phyloP scores from a whole-genome alignment of 192 early-diverging fungal species.

The Ramicandelaber brevisporus region DNA sequence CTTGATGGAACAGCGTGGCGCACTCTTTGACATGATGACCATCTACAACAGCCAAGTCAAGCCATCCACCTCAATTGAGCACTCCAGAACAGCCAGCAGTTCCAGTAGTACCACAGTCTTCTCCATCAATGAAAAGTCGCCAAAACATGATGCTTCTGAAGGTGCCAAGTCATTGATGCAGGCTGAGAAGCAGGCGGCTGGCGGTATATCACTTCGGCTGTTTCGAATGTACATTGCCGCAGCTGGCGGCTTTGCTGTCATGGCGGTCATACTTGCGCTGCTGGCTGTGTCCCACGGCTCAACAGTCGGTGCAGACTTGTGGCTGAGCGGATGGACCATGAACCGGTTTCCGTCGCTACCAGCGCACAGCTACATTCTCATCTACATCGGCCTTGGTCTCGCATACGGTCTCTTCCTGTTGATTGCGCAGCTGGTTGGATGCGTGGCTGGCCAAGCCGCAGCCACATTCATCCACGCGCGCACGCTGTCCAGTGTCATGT shows the following conservation, averaged over 20 bases:
- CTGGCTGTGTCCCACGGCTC: conserved; percentile 8
- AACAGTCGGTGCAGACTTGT: too few species aligned
- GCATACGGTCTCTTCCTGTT: too few species aligned
- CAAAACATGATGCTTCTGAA: not conserved
- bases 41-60: conserved; percentile 2
- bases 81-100: conserved; percentile 9
- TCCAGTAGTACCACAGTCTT: conserved; percentile 11
- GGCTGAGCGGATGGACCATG: too few species aligned
- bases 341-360: too few species aligned
- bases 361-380: too few species aligned
- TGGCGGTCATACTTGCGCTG: conserved; percentile 6
- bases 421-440: too few species aligned
- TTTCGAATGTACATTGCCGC: conserved; percentile 29
- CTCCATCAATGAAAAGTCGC: not conserved
- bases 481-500: too few species aligned
- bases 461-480: too few species aligned
- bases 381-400: too few species aligned
- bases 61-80: not conserved
- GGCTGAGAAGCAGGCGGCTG: conserved; percentile 55
- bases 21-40: conserved; percentile 13
- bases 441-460: too few species aligned
- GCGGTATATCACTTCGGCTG: conserved; percentile 23
- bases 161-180: conserved; percentile 32
- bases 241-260: conserved; percentile 5
- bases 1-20: conserved; percentile 16